Percentiles rank a stretch among this genome's conserved stretches.
Conservation (phyloP, 2,329 filamentous ascomycete genomes). For the Periglandula ipomoeae region DNA sequence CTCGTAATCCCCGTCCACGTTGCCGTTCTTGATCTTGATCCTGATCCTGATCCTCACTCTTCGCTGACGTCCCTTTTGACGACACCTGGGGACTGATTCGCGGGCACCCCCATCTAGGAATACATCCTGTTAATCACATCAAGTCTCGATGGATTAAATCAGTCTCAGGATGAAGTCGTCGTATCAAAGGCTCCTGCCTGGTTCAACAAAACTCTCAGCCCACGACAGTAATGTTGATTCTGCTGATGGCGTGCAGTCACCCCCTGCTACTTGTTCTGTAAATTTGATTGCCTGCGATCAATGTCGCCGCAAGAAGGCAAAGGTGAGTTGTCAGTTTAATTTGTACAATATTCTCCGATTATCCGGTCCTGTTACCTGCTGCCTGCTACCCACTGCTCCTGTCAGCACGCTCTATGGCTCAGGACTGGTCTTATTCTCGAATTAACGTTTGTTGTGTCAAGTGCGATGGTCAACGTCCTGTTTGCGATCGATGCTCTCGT, state of each 20-base stretch:
- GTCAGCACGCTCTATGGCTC: too few species aligned
- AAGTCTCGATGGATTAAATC: background rate
- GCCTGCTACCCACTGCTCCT: too few species aligned
- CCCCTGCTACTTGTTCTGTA: slow-evolving; percentile 2
- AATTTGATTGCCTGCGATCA: slow-evolving; percentile 3
- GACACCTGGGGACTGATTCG: background rate
- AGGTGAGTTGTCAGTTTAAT: slow-evolving; percentile 1
- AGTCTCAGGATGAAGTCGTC: slow-evolving; percentile 1
- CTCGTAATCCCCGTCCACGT: background rate
- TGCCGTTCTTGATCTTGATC: background rate
- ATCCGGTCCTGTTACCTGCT: background rate
- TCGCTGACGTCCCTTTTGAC: background rate
- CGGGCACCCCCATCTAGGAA: background rate
- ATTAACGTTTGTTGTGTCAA: background rate
- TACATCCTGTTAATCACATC: background rate
- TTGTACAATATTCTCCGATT: background rate
- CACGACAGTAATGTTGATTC: background rate
- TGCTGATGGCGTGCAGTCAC: background rate
- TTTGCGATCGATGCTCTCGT: slow-evolving; percentile 6
- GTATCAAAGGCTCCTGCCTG: slow-evolving; percentile 1
- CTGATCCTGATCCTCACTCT: background rate
- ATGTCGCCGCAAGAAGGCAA: slow-evolving; percentile 4
- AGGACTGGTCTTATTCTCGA: background rate
- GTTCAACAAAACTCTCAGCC: slow-evolving; percentile 1
- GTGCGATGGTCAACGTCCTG: slow-evolving; percentile 7